Percentiles rank a stretch among this genome's conserved stretches.
phyloP scores from a whole-genome alignment of 2,329 filamentous ascomycete species.

The Epichloe gansuensis region DNA sequence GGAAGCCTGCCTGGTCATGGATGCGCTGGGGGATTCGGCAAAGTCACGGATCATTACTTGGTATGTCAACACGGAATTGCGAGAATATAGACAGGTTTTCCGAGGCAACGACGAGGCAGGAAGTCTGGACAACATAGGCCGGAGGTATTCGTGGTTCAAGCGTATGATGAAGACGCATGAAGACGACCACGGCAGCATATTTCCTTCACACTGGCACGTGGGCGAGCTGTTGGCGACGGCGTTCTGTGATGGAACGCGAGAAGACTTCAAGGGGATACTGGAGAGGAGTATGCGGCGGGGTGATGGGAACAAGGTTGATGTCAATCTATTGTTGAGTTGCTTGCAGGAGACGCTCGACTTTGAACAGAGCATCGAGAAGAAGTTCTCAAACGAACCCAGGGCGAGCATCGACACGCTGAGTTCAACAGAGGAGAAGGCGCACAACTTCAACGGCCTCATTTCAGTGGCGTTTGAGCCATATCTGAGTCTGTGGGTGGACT shows the following conservation, averaged over 20 bases:
- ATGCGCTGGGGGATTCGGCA: constrained; percentile 82
- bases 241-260: constrained; percentile 89
- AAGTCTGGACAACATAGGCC: constrained; percentile 88
- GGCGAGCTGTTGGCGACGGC: constrained; percentile 80
- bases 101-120: constrained; percentile 93
- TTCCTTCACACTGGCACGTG: constrained; percentile 78
- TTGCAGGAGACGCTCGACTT: constrained; percentile 95
- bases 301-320: constrained; percentile 71
- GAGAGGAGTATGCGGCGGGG: constrained; percentile 71
- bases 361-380: constrained; percentile 77
- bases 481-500: constrained; percentile 91
- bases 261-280: constrained; percentile 89
- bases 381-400: constrained; percentile 61
- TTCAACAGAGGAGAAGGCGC: constrained; percentile 61
- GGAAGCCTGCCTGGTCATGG: constrained; percentile 88
- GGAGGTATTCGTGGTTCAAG: constrained; percentile 92
- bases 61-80: constrained; percentile 95
- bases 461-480: constrained; percentile 97
- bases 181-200: constrained; percentile 78
- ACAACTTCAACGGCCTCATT: constrained; percentile 78
- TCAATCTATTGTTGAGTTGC: constrained; percentile 77
- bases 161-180: constrained; percentile 93
- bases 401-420: constrained; percentile 83
- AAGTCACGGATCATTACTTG: constrained; percentile 73
- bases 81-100: constrained; percentile 93